Evolutionary conservation across 495 filamentous ascomycete genomes (phyloP).

Genomic region (Saxophila tyrrhenica): DNA sequence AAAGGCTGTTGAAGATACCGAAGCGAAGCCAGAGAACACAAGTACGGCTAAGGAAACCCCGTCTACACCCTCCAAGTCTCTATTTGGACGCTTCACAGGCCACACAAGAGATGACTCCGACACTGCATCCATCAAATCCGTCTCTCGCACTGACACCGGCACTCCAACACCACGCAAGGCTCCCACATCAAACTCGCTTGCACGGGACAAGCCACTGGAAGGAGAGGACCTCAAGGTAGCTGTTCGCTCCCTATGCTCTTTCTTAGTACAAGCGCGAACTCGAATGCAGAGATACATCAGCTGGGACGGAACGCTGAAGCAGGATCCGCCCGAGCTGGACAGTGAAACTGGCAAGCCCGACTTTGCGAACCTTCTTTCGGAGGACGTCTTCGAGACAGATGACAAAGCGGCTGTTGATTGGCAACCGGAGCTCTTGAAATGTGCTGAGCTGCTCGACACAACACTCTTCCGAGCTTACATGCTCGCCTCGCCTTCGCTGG

Average conservation of each 20-base stretch:
- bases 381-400: background rate
- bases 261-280: conserved; percentile 71
- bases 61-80: conserved; percentile 23
- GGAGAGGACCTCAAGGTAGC: conserved; percentile 72
- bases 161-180: conserved; percentile 25
- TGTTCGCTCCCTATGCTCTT: conserved; percentile 69
- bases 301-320: conserved; percentile 60
- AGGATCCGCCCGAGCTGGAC: conserved; percentile 37
- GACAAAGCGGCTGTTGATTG: conserved; percentile 49
- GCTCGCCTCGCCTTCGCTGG: conserved; percentile 73
- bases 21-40: conserved; percentile 22
- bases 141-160: conserved; percentile 39
- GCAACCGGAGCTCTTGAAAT: conserved; percentile 55
- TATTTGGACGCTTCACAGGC: conserved; percentile 33
- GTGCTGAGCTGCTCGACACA: conserved; percentile 78
- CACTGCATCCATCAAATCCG: conserved; percentile 54
- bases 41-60: conserved; percentile 17
- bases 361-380: conserved; percentile 32
- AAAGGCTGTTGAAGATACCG: conserved; percentile 27
- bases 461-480: conserved; percentile 89
- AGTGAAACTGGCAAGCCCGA: conserved; percentile 34
- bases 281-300: conserved; percentile 74
- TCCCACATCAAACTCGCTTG: conserved; percentile 24
- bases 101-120: conserved; percentile 47
- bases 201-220: conserved; percentile 43